Percentiles rank a stretch among this genome's conserved stretches.
These are phyloP conservation scores for Paecilomyces niveus DNA, from an alignment of 2,329 filamentous ascomycete species.

Conservation along the genomic window DNA sequence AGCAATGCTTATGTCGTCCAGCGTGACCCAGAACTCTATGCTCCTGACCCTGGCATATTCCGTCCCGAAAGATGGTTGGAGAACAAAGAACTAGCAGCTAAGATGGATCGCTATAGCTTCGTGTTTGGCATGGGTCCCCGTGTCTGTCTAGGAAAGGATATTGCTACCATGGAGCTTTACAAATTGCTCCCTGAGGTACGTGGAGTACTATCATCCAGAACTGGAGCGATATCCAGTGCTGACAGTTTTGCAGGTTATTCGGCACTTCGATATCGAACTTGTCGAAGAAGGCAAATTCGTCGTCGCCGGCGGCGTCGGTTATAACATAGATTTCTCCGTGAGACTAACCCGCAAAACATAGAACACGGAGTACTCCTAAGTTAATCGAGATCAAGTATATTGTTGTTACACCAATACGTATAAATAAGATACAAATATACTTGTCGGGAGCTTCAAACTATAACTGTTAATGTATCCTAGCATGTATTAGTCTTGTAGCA, in stretches of 20 bases:
- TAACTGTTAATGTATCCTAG: no score
- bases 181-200: conserved; percentile 15
- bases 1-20: conserved; percentile 24
- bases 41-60: conserved; percentile 39
- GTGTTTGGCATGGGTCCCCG: conserved; percentile 14
- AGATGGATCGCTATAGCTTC: conserved; percentile 11
- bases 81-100: conserved; percentile 12
- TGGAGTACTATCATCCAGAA: background rate
- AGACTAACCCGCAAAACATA: background rate
- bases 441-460: no score
- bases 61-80: conserved; percentile 43
- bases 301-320: background rate
- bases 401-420: no score
- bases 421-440: no score
- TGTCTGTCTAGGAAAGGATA: conserved; percentile 17
- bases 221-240: background rate
- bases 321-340: background rate
- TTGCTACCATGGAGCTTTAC: conserved; percentile 15
- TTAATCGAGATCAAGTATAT: no score
- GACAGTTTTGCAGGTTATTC: background rate
- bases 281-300: background rate
- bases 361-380: background rate
- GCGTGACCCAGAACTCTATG: conserved; percentile 36
- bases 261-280: background rate
- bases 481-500: no score